A percentile compares a stretch with the other conserved stretches of the same genome.
Conservation (phyloP, 1,284 basidiomycete species). For the Tilletia horrida region DNA sequence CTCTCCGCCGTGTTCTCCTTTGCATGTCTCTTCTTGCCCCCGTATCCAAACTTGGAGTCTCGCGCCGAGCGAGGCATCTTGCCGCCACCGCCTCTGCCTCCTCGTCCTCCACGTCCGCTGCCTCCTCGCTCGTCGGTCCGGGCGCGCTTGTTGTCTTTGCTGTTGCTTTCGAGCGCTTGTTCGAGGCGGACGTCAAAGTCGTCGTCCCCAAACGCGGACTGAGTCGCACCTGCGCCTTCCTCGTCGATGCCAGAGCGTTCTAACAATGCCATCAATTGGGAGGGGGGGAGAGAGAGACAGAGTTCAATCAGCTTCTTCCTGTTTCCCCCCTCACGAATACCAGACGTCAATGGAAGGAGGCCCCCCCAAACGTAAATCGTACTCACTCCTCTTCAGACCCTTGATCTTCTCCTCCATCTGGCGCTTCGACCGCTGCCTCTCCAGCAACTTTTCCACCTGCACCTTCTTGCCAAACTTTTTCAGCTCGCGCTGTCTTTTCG, state of each 20-base stretch:
- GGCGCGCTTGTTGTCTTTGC: constrained; percentile 9
- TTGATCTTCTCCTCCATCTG: constrained; percentile 64
- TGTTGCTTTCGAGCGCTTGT: constrained; percentile 54
- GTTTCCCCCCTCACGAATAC: no score
- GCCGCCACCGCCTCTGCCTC: constrained; percentile 18
- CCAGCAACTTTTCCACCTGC: constrained; percentile 77
- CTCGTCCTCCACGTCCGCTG: constrained; percentile 18
- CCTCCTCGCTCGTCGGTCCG: neutral
- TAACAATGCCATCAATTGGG: neutral
- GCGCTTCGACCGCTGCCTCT: constrained; percentile 74
- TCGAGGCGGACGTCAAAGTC: constrained; percentile 73
- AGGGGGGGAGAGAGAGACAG: no score
- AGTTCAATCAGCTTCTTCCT: no score
- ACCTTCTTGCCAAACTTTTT: constrained; percentile 99
- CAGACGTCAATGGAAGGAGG: no score
- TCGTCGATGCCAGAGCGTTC: constrained; percentile 13
- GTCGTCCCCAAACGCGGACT: constrained; percentile 56
- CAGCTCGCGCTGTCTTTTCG: constrained; percentile 83
- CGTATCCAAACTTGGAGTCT: constrained; percentile 50
- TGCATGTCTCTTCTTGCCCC: constrained; percentile 47
- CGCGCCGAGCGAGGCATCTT: constrained; percentile 46
- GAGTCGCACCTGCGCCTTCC: constrained; percentile 60
- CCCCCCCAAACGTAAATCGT: no score
- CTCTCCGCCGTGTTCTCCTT: constrained; percentile 51
- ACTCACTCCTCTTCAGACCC: constrained; percentile 70